Conservation (phyloP, 306 rosid genomes). For the Pueraria montana region DNA sequence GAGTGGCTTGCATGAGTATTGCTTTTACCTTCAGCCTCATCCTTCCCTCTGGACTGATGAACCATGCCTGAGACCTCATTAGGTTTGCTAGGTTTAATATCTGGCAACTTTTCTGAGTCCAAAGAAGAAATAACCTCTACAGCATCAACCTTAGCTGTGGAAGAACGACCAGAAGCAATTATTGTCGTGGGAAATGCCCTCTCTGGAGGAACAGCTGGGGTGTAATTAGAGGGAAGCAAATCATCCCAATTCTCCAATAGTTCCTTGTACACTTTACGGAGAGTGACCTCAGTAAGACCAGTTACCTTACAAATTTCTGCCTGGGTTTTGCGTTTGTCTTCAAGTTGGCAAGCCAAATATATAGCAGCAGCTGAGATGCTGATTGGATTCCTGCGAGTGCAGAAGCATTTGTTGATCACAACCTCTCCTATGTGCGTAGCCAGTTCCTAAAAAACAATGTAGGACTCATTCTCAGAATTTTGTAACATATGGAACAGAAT, state of each 20-base stretch:
- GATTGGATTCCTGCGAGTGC: conserved; percentile 95
- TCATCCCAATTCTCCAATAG: conserved; percentile 99
- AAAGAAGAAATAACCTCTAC: conserved; percentile 56
- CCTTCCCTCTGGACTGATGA: conserved; percentile 61
- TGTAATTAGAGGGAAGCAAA: conserved; percentile 91
- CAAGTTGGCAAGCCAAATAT: conserved; percentile 98
- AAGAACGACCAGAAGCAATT: conserved; percentile 81
- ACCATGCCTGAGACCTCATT: conserved; percentile 61
- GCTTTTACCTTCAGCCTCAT: conserved; percentile 67
- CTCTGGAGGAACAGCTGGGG: conserved; percentile 98
- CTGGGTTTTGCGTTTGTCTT: conserved; percentile 98
- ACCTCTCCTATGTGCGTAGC: conserved; percentile 98
- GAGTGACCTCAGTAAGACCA: conserved; percentile 95
- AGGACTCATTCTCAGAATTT: conserved; percentile 39
- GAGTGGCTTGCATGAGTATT: conserved; percentile 52
- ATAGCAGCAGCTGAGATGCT: conserved; percentile 98
- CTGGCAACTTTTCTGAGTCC: conserved; percentile 73
- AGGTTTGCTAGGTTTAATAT: conserved; percentile 62
- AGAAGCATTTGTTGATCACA: conserved; percentile 98
- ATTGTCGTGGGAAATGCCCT: conserved; percentile 94
- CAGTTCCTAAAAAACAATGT: conserved; percentile 68
- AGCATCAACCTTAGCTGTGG: conserved; percentile 72
- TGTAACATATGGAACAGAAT: not conserved
- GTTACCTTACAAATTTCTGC: conserved; percentile 98
- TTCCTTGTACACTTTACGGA: conserved; percentile 95